Evolutionary conservation across 352 stramenopile species (phyloP).

Genomic region (Phytophthora hybrid): DNA sequence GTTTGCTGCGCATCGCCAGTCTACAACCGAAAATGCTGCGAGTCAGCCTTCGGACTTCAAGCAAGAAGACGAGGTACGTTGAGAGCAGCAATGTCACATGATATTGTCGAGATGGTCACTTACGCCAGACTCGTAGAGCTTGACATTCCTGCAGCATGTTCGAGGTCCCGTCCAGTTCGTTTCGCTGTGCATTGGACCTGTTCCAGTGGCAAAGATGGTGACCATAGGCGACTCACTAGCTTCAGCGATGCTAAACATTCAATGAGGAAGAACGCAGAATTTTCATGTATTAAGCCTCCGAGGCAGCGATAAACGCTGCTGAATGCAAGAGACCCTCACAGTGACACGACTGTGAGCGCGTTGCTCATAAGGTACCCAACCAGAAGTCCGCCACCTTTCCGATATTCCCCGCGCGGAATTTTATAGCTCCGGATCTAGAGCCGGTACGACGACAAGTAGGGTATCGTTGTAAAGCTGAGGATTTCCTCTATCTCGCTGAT

Average conservation of each 20-base stretch:
- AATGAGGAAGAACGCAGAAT: conserved; percentile 27
- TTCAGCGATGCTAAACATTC: conserved; percentile 28
- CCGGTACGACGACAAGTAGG: no score
- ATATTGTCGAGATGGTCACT: neutral
- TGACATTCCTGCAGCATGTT: conserved; percentile 51
- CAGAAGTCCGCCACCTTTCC: no score
- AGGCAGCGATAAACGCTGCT: neutral
- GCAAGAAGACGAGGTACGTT: conserved; percentile 50
- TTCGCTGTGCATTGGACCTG: conserved; percentile 34
- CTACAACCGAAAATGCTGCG: neutral
- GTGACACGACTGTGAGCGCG: neutral
- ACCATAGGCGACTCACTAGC: conserved; percentile 36
- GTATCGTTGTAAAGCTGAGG: no score
- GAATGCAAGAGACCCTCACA: conserved; percentile 18
- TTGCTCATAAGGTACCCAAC: no score
- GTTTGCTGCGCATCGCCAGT: conserved; percentile 39
- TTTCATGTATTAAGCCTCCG: conserved; percentile 9
- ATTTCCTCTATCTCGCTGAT: no score
- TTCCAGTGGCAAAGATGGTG: conserved; percentile 28
- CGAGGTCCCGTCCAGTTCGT: conserved; percentile 44
- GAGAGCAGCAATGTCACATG: neutral
- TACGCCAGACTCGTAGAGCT: conserved; percentile 4
- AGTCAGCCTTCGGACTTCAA: conserved; percentile 40
- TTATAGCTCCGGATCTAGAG: no score
- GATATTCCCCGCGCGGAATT: no score